Percentiles rank a stretch among this genome's conserved stretches.
phyloP scores from a whole-genome alignment of 306 rosid species.

The Pachyrhizus erosus region DNA sequence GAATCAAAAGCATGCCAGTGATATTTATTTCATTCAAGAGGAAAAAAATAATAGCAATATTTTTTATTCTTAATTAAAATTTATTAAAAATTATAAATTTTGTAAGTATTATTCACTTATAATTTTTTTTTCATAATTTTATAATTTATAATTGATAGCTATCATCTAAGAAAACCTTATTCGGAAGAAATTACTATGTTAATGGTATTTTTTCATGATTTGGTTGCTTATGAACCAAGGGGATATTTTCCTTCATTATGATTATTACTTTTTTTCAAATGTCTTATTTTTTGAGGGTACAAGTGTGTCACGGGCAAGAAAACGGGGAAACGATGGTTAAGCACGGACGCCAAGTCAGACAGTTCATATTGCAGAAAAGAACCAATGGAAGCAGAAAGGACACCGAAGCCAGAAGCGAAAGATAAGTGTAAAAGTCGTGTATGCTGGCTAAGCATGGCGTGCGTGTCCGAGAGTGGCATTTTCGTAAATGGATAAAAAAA shows the following conservation, averaged over 20 bases:
- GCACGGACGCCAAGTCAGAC: not conserved
- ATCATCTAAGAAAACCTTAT: too few relatives aligned
- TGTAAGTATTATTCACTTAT: too few relatives aligned
- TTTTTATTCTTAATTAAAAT: not conserved
- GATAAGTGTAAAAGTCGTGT: not conserved
- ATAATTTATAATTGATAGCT: too few relatives aligned
- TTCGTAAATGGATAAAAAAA: not conserved
- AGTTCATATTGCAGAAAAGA: not conserved
- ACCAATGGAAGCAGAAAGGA: not conserved
- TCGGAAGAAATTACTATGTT: too few relatives aligned
- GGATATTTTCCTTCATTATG: too few relatives aligned
- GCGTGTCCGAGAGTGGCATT: not conserved
- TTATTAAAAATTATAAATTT: too few relatives aligned
- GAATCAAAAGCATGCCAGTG: not conserved
- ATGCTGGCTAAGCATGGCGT: slow-evolving; percentile 18
- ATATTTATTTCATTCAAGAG: not conserved
- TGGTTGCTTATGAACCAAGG: too few relatives aligned
- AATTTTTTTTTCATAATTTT: too few relatives aligned
- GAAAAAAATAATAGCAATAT: too few relatives aligned
- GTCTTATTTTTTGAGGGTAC: too few relatives aligned
- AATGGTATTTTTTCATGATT: too few relatives aligned
- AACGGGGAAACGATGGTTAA: not conserved
- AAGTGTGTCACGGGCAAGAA: not conserved
- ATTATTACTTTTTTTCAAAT: too few relatives aligned
- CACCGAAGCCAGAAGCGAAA: not conserved